A percentile compares a stretch with the other conserved stretches of the same genome.
These are phyloP conservation scores for Scopulariopsis brevicaulis DNA, from an alignment of 2,329 filamentous ascomycete species.

Conservation along the genomic window DNA sequence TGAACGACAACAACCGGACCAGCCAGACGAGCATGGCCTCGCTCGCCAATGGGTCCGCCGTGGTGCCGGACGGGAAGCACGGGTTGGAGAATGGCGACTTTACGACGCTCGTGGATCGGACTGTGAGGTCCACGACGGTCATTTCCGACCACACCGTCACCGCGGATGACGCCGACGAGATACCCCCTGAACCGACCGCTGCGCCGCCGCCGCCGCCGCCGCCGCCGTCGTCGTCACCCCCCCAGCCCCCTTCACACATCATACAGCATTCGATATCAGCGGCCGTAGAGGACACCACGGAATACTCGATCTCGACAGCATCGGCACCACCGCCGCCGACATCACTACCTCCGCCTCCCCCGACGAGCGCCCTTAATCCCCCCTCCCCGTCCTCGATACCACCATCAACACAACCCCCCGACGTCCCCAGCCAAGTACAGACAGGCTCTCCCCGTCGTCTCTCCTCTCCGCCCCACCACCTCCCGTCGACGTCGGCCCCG, in stretches of 20 bases:
- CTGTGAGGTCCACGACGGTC: not conserved
- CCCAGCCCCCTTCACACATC: not conserved
- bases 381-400: not conserved
- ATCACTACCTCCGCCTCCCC: not conserved
- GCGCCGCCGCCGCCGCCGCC: not conserved
- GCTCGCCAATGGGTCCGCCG: not conserved
- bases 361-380: not conserved
- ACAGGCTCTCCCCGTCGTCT: constrained; percentile 36
- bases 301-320: not conserved
- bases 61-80: not conserved
- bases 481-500: constrained; percentile 32
- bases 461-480: constrained; percentile 52
- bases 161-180: not conserved
- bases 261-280: not conserved
- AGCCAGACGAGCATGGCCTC: constrained; percentile 2
- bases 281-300: not conserved
- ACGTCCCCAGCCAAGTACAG: not conserved
- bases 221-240: not conserved
- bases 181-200: not conserved
- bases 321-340: not conserved
- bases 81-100: not conserved
- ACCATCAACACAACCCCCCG: constrained; percentile 6
- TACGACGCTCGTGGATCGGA: constrained; percentile 1
- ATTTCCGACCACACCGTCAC: not conserved
- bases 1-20: not conserved